A percentile compares a stretch with the other conserved stretches of the same genome.
Evolutionary conservation across 495 filamentous ascomycete genomes (phyloP).

Genomic region (Penicillium pulvis): DNA sequence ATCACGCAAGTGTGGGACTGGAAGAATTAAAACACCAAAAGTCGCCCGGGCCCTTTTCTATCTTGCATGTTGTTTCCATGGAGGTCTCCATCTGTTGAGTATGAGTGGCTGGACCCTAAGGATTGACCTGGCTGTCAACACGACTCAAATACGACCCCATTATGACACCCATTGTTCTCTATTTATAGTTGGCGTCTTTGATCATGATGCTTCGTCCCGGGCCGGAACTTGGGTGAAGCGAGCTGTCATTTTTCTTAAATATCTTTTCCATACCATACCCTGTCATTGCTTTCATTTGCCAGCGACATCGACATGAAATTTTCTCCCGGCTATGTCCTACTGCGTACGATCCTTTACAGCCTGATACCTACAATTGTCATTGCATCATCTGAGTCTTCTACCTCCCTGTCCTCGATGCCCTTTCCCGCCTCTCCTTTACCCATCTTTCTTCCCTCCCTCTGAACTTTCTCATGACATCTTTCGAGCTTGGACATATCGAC

Average conservation of each 20-base stretch:
- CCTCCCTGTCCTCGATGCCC: constrained; percentile 12
- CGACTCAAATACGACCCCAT: constrained; percentile 29
- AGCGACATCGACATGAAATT: constrained; percentile 24
- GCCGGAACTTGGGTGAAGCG: constrained; percentile 29
- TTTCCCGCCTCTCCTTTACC: constrained; percentile 4
- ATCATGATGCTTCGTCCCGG: constrained; percentile 24
- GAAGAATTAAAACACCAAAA: constrained; percentile 53
- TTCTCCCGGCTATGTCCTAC: constrained; percentile 24
- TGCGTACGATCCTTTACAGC: constrained; percentile 31
- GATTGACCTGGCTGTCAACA: constrained; percentile 51
- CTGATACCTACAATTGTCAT: constrained; percentile 15
- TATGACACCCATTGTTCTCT: constrained; percentile 18
- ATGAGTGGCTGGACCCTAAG: constrained; percentile 45
- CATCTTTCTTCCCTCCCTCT: constrained; percentile 6
- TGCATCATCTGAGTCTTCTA: constrained; percentile 2
- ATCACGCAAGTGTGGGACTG: constrained; percentile 94
- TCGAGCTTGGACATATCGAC: constrained; percentile 29
- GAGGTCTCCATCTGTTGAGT: constrained; percentile 24
- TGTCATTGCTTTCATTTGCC: constrained; percentile 18
- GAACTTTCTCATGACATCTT: constrained; percentile 12
- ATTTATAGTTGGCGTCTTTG: constrained; percentile 15
- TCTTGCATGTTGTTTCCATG: constrained; percentile 24
- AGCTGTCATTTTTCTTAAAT: constrained; percentile 12
- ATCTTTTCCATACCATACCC: constrained; percentile 21
- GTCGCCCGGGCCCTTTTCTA: constrained; percentile 10